phyloP scores from a whole-genome alignment of 768 basidiomycete genomes.

The Russula emetica region DNA sequence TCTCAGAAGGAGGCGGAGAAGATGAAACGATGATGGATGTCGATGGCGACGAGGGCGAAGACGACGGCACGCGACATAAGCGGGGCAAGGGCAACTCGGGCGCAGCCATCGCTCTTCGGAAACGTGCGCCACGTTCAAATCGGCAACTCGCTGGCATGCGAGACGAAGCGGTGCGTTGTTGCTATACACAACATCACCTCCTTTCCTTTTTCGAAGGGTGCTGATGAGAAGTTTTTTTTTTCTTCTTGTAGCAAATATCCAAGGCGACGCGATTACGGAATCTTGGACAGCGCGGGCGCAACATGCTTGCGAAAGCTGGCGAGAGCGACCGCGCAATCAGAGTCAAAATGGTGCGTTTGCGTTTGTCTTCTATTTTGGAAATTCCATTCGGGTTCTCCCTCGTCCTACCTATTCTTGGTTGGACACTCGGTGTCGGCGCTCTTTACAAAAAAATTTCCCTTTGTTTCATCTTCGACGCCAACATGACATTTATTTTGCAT shows the following conservation, averaged over 20 bases:
- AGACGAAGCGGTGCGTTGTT: slow-evolving; percentile 56
- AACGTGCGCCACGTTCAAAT: slow-evolving; percentile 63
- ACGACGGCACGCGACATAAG: slow-evolving; percentile 49
- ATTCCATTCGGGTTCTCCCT: background rate
- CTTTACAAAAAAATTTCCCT: background rate
- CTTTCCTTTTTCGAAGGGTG: background rate
- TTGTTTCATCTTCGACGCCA: background rate
- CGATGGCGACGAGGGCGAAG: slow-evolving; percentile 42
- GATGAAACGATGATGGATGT: slow-evolving; percentile 36
- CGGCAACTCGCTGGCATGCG: slow-evolving; percentile 76
- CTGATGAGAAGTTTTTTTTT: background rate
- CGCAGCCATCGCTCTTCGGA: slow-evolving; percentile 41
- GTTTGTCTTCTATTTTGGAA: too few relatives aligned
- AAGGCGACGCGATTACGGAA: slow-evolving; percentile 81
- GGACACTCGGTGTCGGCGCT: background rate
- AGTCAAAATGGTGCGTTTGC: slow-evolving; percentile 67
- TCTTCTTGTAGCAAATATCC: slow-evolving; percentile 58
- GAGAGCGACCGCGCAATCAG: slow-evolving; percentile 82
- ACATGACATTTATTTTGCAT: slow-evolving; percentile 11
- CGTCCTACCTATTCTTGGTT: background rate
- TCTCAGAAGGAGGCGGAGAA: slow-evolving; percentile 39
- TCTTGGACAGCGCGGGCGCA: slow-evolving; percentile 80
- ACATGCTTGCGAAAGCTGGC: slow-evolving; percentile 84
- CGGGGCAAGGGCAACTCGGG: slow-evolving; percentile 61
- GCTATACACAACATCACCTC: background rate